Evolutionary conservation across 352 stramenopile species (phyloP), one percentile per base, ranked within the genome.

Genomic region (Elongisporangium anandrum): DNA sequence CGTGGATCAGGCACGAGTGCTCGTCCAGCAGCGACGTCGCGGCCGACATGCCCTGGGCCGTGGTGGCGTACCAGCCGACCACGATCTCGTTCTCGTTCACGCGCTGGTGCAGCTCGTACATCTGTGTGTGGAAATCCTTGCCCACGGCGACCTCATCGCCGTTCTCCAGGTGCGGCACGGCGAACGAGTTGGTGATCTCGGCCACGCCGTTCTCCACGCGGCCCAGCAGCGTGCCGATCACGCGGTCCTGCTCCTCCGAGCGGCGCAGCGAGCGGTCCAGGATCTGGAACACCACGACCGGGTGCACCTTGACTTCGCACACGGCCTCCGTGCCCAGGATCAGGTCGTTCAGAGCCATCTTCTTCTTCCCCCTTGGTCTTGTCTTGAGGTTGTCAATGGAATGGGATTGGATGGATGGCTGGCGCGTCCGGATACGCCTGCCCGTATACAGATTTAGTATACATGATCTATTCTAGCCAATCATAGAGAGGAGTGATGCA

Each of bases 91-190:
- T 89, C 57, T 92, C 77, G 79, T 99, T 98, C 47, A 98, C 92
- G 58, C 89, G 82, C 61, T 97, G 73, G 73, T 98, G 90, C 51
- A 99, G 88, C 57, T 97, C 84, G 59, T 98, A 89, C 96, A 99
- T 99, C 67, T 98, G 90, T 67, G 96, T 95, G 79, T 99, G 97
- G 71, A 98, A 99, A 74, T 99, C 96, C 77, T 98, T 98, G 57
- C 96, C 96, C 60, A 99, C 97, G 13, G 96, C 96, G 26, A 99
- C 96, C 38, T 99, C 92, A 55, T 98, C 96, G 56, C 87, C 84
- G 65, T 96, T 97, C 78, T 99, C 97, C 26, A 97, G 76, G 73
- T 99, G 96, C 57, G 96, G 96, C 53, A 99, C 96, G 7, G 96
- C 95, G 75, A 99, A 99, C 50, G 81, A 95, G 81, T 98, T 98